A percentile compares a stretch with the other conserved stretches of the same genome.
These are phyloP conservation scores for Tuber aestivum DNA, from an alignment of 495 filamentous ascomycete species.

Conservation along the genomic window DNA sequence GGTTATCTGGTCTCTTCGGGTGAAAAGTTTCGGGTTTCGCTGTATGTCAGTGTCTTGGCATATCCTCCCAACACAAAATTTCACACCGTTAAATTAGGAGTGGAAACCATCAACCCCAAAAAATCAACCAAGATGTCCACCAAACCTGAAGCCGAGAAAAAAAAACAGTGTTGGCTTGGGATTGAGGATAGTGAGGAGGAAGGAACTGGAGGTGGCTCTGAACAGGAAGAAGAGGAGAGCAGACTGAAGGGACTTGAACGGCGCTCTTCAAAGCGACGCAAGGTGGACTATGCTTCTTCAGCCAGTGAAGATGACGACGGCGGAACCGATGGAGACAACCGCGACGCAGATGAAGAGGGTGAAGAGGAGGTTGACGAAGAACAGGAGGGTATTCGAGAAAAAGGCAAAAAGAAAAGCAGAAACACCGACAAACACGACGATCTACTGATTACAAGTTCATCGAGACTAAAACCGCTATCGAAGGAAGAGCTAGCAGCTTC, in stretches of 20 bases:
- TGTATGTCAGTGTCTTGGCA: conserved; percentile 23
- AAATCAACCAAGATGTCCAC: background rate
- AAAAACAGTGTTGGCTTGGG: conserved; percentile 26
- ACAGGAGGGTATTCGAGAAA: conserved; percentile 4
- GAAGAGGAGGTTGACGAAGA: conserved; percentile 29
- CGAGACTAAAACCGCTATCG: conserved; percentile 48
- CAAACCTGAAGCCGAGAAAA: conserved; percentile 11
- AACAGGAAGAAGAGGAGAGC: conserved; percentile 26
- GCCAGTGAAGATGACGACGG: conserved; percentile 48
- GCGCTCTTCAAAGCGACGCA: conserved; percentile 58
- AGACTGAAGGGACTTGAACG: conserved; percentile 27
- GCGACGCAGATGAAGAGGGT: conserved; percentile 44
- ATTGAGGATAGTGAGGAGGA: conserved; percentile 37
- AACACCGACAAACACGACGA: conserved; percentile 37
- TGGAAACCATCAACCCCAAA: background rate
- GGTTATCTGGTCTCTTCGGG: conserved; percentile 35
- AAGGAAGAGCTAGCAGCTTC: conserved; percentile 58
- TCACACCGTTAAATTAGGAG: background rate
- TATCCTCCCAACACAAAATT: background rate
- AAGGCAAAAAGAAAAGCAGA: conserved; percentile 18
- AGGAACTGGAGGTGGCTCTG: conserved; percentile 10
- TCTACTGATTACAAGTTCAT: conserved; percentile 39
- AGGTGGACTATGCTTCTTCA: conserved; percentile 44
- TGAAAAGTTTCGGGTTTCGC: conserved; percentile 10
- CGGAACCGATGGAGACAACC: conserved; percentile 41